Evolutionary conservation across 768 basidiomycete species (phyloP).

Genomic region (Phylloporus arenicola): DNA sequence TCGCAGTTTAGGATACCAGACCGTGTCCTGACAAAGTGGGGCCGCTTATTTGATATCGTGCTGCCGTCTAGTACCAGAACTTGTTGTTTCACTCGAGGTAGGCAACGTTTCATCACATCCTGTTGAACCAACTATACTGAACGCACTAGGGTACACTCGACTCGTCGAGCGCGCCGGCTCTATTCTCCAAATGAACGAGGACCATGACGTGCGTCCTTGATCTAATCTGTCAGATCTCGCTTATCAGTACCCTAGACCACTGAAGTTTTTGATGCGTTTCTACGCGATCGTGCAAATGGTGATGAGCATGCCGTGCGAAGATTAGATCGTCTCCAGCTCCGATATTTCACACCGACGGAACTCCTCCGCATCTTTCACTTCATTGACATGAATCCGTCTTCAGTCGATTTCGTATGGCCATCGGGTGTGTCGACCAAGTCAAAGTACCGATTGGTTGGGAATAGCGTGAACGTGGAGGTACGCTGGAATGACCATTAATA

Average conservation of each 20-base stretch:
- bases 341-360: slow-evolving; percentile 74
- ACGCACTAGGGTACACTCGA: slow-evolving; percentile 59
- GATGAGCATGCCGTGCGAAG: slow-evolving; percentile 45
- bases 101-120: not conserved
- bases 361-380: slow-evolving; percentile 67
- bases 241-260: slow-evolving; percentile 46
- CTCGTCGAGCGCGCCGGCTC: slow-evolving; percentile 77
- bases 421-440: slow-evolving; percentile 53
- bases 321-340: slow-evolving; percentile 53
- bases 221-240: not conserved
- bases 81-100: slow-evolving; percentile 82
- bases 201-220: slow-evolving; percentile 47
- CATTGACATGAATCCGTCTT: slow-evolving; percentile 14
- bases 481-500: not conserved
- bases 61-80: slow-evolving; percentile 53
- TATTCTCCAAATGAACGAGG: slow-evolving; percentile 65
- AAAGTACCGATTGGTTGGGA: slow-evolving; percentile 73
- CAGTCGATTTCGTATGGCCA: slow-evolving; percentile 56
- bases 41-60: slow-evolving; percentile 75
- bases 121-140: not conserved
- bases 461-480: slow-evolving; percentile 77
- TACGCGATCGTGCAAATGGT: slow-evolving; percentile 37
- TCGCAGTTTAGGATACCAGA: slow-evolving; percentile 45
- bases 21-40: slow-evolving; percentile 67
- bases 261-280: slow-evolving; percentile 50